Base-by-base conservation (phyloP, 352 stramenopile genomes). In the Phytopythium vexans region DNA sequence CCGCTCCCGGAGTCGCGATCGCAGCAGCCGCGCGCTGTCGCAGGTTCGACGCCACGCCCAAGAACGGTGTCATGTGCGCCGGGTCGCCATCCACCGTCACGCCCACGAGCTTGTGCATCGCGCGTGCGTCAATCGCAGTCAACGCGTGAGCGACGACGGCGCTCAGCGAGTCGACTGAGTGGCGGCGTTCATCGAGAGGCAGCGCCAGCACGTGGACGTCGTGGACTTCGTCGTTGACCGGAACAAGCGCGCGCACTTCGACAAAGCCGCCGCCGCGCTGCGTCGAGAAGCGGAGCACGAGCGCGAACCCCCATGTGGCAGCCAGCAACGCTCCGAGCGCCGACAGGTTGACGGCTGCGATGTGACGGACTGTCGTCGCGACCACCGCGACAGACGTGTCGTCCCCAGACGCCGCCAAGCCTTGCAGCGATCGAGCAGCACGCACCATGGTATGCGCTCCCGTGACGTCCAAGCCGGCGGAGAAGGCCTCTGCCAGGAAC, bases 61-160 rank as follows among this genome's bases (percentile, higher is more conserved):
- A 59, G 56, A 69, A 78, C 48, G 58, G 58, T 31, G 61, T 47
- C 66, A 78, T 77, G 49, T 82, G 68, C 41, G 64, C 72, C 52
- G 67, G 66, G 37, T 82, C 72, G n/a, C 72, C 72, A 9, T 82
- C 72, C 9, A 82, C 49, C 5, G 66, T 75, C 36, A 82, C 49
- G 33, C 72, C 72, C 11, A 82, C 52, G n/a, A 82, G 35, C 46
- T 77, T 82, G 35, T 78, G 63, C 16, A 79, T 33, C 0, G 66
- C 69, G 1, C 60, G 66, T 3, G 63, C 35, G 43, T 82, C 72
- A 3, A 79, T 40, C 2, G 56, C 54, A 4, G 50, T 64, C n/a
- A 82, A 52, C n/a, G 56, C 41, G 21, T 58, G 62, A 9, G 70
- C 53, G 15, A 82, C 37, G 5, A 32, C 49, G 36, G 40, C 40